Evolutionary conservation across 306 rosid genomes (phyloP).

Genomic region (Cicer bijugum): DNA sequence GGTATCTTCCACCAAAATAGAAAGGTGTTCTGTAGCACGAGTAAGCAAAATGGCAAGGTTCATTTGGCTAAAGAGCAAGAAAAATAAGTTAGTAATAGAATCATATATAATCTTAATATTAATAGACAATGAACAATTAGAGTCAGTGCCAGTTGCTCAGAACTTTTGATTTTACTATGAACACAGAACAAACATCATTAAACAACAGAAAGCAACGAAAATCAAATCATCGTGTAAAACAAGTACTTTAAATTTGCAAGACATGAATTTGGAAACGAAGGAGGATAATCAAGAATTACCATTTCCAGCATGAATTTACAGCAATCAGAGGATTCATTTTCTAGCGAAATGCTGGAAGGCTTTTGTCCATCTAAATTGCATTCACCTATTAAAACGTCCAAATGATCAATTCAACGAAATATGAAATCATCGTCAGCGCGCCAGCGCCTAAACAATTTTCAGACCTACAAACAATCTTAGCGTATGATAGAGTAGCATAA

Average conservation of each 20-base stretch:
- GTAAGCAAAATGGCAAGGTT: constrained; percentile 66
- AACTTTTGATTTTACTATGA: constrained; percentile 4
- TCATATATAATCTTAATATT: constrained; percentile 8
- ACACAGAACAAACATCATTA: constrained; percentile 27
- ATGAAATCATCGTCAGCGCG: constrained; percentile 39
- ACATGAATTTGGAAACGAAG: constrained; percentile 14
- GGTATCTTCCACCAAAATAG: constrained; percentile 87
- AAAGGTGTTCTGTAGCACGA: constrained; percentile 59
- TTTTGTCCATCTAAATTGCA: constrained; percentile 48
- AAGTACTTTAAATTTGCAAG: constrained; percentile 25
- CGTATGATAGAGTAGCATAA: constrained; percentile 1
- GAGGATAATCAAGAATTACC: constrained; percentile 48
- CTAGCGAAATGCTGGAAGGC: constrained; percentile 47
- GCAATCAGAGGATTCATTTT: constrained; percentile 49
- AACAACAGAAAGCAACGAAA: constrained; percentile 24
- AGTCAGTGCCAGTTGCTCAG: constrained; percentile 7
- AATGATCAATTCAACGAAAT: constrained; percentile 44
- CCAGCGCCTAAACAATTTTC: constrained; percentile 26
- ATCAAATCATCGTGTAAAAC: constrained; percentile 27
- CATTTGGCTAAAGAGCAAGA: constrained; percentile 53
- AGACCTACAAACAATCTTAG: constrained; percentile 40
- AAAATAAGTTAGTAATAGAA: constrained; percentile 37
- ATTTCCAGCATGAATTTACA: constrained; percentile 44
- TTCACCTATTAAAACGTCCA: constrained; percentile 46
- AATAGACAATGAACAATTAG: constrained; percentile 35